phyloP scores from a whole-genome alignment of 768 basidiomycete genomes.

The Pisolithus microcarpus region DNA sequence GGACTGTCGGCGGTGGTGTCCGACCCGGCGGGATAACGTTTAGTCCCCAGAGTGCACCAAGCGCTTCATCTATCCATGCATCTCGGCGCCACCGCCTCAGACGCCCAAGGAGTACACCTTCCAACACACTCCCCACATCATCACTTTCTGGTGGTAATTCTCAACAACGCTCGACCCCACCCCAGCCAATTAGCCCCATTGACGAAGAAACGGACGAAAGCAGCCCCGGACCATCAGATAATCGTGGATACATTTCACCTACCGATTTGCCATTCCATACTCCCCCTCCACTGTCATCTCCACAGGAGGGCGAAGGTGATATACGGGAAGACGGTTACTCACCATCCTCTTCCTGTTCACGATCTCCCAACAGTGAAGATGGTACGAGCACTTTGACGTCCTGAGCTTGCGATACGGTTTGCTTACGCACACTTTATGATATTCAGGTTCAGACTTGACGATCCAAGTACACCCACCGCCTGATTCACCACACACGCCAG shows the following conservation, averaged over 20 bases:
- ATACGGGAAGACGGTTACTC: slow-evolving; percentile 23
- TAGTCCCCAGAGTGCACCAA: slow-evolving; percentile 39
- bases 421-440: slow-evolving; percentile 59
- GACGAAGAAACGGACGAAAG: slow-evolving; percentile 52
- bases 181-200: slow-evolving; percentile 73
- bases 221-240: slow-evolving; percentile 44
- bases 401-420: slow-evolving; percentile 59
- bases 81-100: slow-evolving; percentile 56
- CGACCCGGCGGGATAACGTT: slow-evolving; percentile 33
- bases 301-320: slow-evolving; percentile 15
- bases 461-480: slow-evolving; percentile 72
- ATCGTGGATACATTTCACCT: slow-evolving; percentile 51
- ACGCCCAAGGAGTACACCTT: slow-evolving; percentile 38
- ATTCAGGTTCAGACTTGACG: slow-evolving; percentile 58
- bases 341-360: slow-evolving; percentile 44
- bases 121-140: slow-evolving; percentile 40
- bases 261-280: slow-evolving; percentile 59
- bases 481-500: slow-evolving; percentile 71
- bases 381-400: slow-evolving; percentile 73
- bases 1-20: slow-evolving; percentile 60
- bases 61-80: slow-evolving; percentile 37
- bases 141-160: slow-evolving; percentile 59
- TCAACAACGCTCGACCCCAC: slow-evolving; percentile 44
- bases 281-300: slow-evolving; percentile 35
- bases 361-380: slow-evolving; percentile 45